Evolutionary conservation across 2,329 filamentous ascomycete species (phyloP), one percentile per base, ranked within the genome.

Genomic region (Cryphonectria nitschkei): DNA sequence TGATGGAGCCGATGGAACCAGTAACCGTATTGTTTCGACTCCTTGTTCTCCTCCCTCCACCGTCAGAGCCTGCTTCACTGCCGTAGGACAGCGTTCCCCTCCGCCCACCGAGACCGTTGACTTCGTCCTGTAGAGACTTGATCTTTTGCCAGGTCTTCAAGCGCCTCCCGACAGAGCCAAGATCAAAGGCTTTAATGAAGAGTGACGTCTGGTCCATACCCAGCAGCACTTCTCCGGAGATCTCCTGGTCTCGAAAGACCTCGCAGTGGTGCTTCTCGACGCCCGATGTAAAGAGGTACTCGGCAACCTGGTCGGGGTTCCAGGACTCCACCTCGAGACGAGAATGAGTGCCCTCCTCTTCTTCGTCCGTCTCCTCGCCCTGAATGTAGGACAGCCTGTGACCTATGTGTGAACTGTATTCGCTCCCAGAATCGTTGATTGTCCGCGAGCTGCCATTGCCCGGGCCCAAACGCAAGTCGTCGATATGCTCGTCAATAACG

Each of bases 131-230:
- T 74, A 98, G 86, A 3, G 89, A 85, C 81, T 97, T 97, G 80
- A 98, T 95, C 81, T 96, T 97, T 81, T 98, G 94, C 95, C 95
- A 98, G 2, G 95, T 97, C 80, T 97, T 97, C 73, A 98, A 82
- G 73, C 95, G 88, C 70, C 93, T 88, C 11, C 95, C 95, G 75
- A 98, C 95, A 3, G 95, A 93, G 26, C 95, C 95, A 75, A 98
- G 86, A 75, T 98, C 93, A 76, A 98, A 97, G 63, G 96, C 95
- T 78, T 97, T 97, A 84, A 98, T 91, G 79, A 98, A 97, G 22
- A 98, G 86, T 54, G 96, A 97, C 70, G 93, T 93, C 82, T 98
- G 95, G 76, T 98, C 94, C 93, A 98, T 97, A 68, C 93, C 93
- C 67, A 99, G 83, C 54, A 99, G 83, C 4, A 98, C 95, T 76